These are phyloP conservation scores for Plasmodium blacklocki DNA, from an alignment of 169 alveolate species.

Conservation along the genomic window DNA sequence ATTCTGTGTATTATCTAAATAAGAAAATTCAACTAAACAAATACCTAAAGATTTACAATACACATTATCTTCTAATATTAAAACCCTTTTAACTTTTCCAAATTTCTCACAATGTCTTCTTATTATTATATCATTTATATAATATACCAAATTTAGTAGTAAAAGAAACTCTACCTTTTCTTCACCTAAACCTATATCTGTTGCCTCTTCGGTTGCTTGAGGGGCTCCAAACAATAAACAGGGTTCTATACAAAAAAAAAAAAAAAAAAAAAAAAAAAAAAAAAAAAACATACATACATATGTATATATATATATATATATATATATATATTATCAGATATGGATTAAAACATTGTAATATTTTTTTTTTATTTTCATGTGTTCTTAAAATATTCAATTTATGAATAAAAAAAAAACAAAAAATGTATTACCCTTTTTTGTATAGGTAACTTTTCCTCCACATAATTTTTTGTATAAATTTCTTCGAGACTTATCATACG, in stretches of 20 bases:
- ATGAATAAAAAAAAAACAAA: conserved; percentile 14
- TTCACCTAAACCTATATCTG: conserved; percentile 11
- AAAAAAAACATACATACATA: not conserved
- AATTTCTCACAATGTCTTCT: conserved; percentile 44
- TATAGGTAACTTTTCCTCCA: conserved; percentile 38
- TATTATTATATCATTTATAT: conserved; percentile 57
- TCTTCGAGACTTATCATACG: conserved; percentile 56
- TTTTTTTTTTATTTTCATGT: conserved; percentile 28
- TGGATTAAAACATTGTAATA: too few species aligned
- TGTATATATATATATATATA: not conserved
- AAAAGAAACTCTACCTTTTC: conserved; percentile 20
- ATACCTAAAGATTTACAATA: conserved; percentile 66
- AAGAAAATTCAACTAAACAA: conserved; percentile 61
- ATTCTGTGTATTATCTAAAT: conserved; percentile 49
- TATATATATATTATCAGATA: not conserved
- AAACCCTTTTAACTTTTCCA: conserved; percentile 74
- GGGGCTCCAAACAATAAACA: conserved; percentile 72
- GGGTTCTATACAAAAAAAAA: conserved; percentile 30
- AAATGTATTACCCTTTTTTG: conserved; percentile 47
- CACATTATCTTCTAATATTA: conserved; percentile 63
- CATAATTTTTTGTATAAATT: conserved; percentile 64
- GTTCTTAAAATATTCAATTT: conserved; percentile 33
- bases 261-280: not conserved
- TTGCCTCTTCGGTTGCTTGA: conserved; percentile 31
- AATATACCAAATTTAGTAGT: conserved; percentile 45